Evolutionary conservation across 2,329 filamentous ascomycete species (phyloP).

Genomic region (Trichoderma oligosporum): DNA sequence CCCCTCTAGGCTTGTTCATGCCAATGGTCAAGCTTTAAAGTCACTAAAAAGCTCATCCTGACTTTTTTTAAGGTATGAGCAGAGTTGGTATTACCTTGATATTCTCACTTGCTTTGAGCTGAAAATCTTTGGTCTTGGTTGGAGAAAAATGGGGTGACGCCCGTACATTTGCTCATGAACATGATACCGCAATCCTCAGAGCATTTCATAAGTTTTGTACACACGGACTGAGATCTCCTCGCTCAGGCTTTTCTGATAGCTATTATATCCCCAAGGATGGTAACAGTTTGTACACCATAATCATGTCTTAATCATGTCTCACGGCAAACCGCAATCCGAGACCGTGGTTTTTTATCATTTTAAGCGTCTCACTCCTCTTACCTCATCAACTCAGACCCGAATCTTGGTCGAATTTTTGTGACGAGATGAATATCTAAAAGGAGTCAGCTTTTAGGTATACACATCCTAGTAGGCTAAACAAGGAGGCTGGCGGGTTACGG

Average conservation of each 20-base stretch:
- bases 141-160: neutral
- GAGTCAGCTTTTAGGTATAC: neutral
- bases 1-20: neutral
- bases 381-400: neutral
- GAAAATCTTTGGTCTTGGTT: neutral
- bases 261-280: neutral
- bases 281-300: neutral
- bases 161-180: neutral
- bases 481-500: neutral
- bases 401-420: neutral
- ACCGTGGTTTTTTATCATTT: neutral
- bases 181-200: neutral
- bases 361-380: neutral
- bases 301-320: neutral
- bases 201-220: neutral
- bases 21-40: neutral
- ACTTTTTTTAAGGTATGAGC: neutral
- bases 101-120: neutral
- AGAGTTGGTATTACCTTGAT: neutral
- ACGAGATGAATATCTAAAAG: neutral
- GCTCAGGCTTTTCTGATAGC: neutral
- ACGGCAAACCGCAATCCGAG: neutral
- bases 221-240: neutral
- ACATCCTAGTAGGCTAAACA: neutral
- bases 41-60: neutral